Evolutionary conservation across 495 filamentous ascomycete species (phyloP), one percentile per base, ranked within the genome.

Genomic region (Xylaria bambusicola): DNA sequence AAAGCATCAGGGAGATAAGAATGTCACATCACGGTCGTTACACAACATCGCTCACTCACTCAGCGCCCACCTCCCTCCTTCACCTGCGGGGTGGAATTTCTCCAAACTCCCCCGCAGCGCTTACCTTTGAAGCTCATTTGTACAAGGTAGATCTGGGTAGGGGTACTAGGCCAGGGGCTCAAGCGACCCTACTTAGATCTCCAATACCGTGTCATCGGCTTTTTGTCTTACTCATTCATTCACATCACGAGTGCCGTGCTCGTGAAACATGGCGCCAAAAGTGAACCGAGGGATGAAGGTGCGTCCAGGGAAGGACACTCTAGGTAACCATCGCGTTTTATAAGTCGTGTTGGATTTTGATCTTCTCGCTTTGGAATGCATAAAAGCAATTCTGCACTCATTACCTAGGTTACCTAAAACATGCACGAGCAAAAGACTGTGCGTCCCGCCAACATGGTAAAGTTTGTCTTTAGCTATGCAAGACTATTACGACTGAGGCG

Each of bases 71-170:
- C 27, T 26, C 38, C 20, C 17, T 7, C 2, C n/a, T 20, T 10
- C 29, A 33, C 5, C 20, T 44, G 52, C 24, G 26, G 38, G 23
- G n/a, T n/a, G 52, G 26, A 44, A 21, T 33, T 54, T 44, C 52
- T 21, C 52, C 36, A 54, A 42, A 15, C 0, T 56, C 12, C 29
- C 41, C 29, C 53, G 40, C 53, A 46, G 53, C 53, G 26, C 53
- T 45, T 35, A 31, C 42, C 6, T 5, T 33, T 20, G n/a, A 31
- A 29, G n/a, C 33, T 15, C n/a, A 18, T 31, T 18, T 54, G 36
- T 20, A 13, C n/a, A n/a, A n/a, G n/a, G n/a, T 13, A 26, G 50
- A 2, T 12, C 10, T 29, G 6, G 6, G 23, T 9, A 41, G 21
- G 33, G 35, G 15, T 31, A 41, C 38, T 54, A 44, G 23, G 44